Base-by-base conservation (phyloP, 2,329 filamentous ascomycete genomes). In the Alternaria ethzedia region DNA sequence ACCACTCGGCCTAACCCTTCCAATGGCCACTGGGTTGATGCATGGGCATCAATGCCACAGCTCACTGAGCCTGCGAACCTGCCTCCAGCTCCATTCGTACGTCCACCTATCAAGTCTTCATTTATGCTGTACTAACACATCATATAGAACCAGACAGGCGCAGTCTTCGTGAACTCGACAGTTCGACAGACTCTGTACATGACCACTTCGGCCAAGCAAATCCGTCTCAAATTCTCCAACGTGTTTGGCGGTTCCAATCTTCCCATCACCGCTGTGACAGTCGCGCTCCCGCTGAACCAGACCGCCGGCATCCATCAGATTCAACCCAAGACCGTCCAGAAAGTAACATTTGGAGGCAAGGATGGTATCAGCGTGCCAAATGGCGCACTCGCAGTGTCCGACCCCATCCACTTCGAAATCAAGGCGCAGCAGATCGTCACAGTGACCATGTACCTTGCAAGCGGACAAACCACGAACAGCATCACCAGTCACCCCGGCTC, bases 401-500 rank as follows among this genome's bases (percentile, higher is more conserved):
- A 91, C 71, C 86, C 88, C 0, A 78, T 91, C 55, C 80, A 87
- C 64, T 86, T 89, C 66, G 74, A 80, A 3, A 78, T 89, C 55
- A 76, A 81, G 12, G 75, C 85, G 0, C 83, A 85, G 57, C 82
- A 84, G 0, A 86, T 86, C 68, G 71, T 91, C 45, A 86, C 85
- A 2, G 81, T 91, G 2, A 87, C 83, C 10, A 79, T 90, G 15
- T 91, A 89, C 72, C 82, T 87, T 3, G 81, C 83, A 26, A 65
- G 78, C 1, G 89, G 89, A 0, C 89, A 91, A 71, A 74, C 80
- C 2, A 84, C 85, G 0, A 86, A 82, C 59, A 82, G 79, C 26
- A 88, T 91, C 58, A 91, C 89, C 0, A 85, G 84, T 0, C 90
- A 91, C 63, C 89, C 89, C 0, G 89, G 89, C 6, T 89, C 87